Evolutionary conservation across 805 yeast genomes (phyloP).

Genomic region (Saturnispora bothae): DNA sequence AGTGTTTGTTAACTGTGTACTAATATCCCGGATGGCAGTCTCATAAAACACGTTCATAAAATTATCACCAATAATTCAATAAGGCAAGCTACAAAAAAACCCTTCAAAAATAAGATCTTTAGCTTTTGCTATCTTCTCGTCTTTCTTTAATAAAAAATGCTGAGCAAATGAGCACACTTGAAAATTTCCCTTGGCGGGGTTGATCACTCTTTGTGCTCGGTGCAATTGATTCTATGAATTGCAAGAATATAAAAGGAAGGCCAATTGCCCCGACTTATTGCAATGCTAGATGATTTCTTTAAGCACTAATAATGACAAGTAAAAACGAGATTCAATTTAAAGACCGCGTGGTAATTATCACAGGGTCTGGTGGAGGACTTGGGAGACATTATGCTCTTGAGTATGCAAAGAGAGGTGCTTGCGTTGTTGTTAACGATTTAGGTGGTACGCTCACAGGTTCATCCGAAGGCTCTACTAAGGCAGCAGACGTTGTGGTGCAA

Average conservation of each 20-base stretch:
- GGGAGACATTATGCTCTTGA: slow-evolving; percentile 83
- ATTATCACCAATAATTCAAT: no score
- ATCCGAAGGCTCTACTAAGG: slow-evolving; percentile 61
- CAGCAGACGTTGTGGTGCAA: slow-evolving; percentile 71
- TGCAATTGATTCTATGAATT: slow-evolving; percentile 3
- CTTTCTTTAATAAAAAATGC: no score
- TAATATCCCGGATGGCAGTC: not conserved
- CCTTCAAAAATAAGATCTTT: not conserved
- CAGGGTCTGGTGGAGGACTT: slow-evolving; percentile 97
- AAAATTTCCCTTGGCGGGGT: slow-evolving; percentile 1
- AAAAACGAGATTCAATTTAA: slow-evolving; percentile 4
- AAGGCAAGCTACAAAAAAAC: no score
- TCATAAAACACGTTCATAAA: no score
- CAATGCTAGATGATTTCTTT: not conserved
- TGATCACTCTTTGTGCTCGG: slow-evolving; percentile 7
- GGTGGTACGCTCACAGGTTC: slow-evolving; percentile 77
- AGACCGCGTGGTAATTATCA: slow-evolving; percentile 64
- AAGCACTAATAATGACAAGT: not conserved
- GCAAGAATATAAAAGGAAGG: slow-evolving; percentile 3
- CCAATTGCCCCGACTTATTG: not conserved
- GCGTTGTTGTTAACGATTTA: slow-evolving; percentile 88
- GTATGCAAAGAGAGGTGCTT: slow-evolving; percentile 85
- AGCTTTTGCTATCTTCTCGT: not conserved
- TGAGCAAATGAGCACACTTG: not conserved
- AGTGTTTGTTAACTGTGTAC: slow-evolving; percentile 14